Evolutionary conservation across 495 filamentous ascomycete species (phyloP), one percentile per base, ranked within the genome.

Genomic region (Aspergillus conjunctus): DNA sequence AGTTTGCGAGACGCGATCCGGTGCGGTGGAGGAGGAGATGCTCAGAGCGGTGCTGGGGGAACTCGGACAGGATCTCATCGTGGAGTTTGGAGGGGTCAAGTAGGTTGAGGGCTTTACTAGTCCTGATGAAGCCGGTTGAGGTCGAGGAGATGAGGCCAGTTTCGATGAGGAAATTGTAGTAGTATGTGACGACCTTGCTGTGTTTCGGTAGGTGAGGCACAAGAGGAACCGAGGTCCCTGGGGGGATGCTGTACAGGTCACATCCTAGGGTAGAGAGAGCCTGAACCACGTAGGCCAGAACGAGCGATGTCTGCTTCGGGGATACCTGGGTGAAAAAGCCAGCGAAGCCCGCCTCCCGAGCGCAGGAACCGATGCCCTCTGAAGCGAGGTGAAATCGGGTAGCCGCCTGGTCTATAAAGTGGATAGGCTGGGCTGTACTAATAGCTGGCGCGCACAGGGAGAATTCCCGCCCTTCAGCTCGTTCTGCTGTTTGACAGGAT

Each of bases 11-110:
- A 1, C 56, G 30, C 11, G 68, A 68, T 3, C 77, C 77, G 0
- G 57, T 66, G 0, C 59, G 43, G n/a, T 67, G 18, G 0, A 77
- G 51, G 0, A 78, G 64, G 17, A 62, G 64, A 45, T 73, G 63
- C 33, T 68, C 73, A 21, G 15, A 49, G 17, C 61, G 63, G 39
- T 78, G 71, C 1, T 72, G 37, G n/a, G 70, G 63, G 37, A 51
- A 48, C 15, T 12, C 11, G 37, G 10, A 11, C 2, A 41, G 11
- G 10, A 41, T 41, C 37, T 41, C 37, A 3, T 41, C 37, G 37
- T 41, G n/a, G 37, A 41, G 10, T 11, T 2, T n/a, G 10, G 10
- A 11, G 37, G 37, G 11, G 37, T 12, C 11, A 1, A n/a, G 10
- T 2, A 7, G 37, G n/a, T 2, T n/a, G 7, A 41, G 37, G 10